These are phyloP conservation scores for Melastoma candidum DNA, from an alignment of 441 rosid species.

Conservation along the genomic window DNA sequence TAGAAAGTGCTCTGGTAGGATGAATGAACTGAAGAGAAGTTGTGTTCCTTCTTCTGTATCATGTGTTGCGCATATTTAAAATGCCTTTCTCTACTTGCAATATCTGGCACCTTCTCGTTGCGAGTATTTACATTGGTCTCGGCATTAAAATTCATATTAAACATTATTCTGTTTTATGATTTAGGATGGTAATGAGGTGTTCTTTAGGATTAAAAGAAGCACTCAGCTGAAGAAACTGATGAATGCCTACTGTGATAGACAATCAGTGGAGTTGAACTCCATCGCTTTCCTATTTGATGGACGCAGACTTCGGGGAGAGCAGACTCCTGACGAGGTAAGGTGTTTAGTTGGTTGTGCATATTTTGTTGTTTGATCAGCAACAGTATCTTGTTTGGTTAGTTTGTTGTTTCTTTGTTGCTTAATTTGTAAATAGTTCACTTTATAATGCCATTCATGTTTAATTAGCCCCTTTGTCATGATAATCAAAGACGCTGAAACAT, in stretches of 20 bases:
- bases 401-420: not conserved
- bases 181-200: constrained; percentile 67
- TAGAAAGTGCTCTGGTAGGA: no score
- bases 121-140: not conserved
- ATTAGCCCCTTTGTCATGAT: no score
- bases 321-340: constrained; percentile 62
- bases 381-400: not conserved
- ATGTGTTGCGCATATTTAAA: no score
- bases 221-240: constrained; percentile 60
- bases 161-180: not conserved
- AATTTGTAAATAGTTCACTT: no score
- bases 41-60: no score
- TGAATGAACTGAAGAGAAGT: no score
- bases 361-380: no score
- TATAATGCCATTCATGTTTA: not conserved
- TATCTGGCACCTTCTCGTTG: not conserved
- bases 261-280: constrained; percentile 52
- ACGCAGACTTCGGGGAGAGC: constrained; percentile 61
- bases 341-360: no score
- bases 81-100: not conserved
- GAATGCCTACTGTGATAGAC: constrained; percentile 63
- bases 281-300: constrained; percentile 76
- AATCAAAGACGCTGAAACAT: no score
- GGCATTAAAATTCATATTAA: not conserved
- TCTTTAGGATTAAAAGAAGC: constrained; percentile 64